Percentiles rank a stretch among this genome's conserved stretches.
These are phyloP conservation scores for Saitozyma sp. DNA, from an alignment of 768 basidiomycete species.

Conservation along the genomic window DNA sequence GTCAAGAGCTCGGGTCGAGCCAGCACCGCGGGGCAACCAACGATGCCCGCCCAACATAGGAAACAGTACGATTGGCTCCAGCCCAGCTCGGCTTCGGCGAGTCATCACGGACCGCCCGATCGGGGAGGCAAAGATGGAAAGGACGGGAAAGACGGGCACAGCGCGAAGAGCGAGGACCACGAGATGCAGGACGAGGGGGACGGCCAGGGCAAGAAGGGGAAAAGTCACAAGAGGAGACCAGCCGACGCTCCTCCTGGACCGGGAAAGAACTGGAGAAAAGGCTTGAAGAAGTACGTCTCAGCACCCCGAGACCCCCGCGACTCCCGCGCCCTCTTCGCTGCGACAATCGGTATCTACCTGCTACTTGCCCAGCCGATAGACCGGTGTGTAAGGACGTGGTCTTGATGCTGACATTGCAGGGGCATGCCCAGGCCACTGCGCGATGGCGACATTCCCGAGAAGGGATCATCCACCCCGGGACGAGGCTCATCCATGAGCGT, in stretches of 20 bases:
- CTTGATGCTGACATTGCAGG: neutral
- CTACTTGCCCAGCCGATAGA: too few species aligned
- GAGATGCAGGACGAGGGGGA: constrained; percentile 3
- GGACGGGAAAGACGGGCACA: neutral
- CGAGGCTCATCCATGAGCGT: constrained; percentile 12
- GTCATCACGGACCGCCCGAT: constrained; percentile 38
- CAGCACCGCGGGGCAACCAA: neutral
- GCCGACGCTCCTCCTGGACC: constrained; percentile 25
- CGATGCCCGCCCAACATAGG: constrained; percentile 18
- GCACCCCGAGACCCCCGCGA: neutral
- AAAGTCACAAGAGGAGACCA: constrained; percentile 33
- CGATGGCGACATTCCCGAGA: constrained; percentile 19
- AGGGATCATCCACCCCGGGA: constrained; percentile 17
- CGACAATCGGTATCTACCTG: too few species aligned
- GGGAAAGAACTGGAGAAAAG: constrained; percentile 35
- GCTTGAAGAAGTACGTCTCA: constrained; percentile 39
- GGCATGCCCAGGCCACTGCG: neutral
- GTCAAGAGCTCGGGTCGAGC: neutral
- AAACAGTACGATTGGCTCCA: constrained; percentile 44
- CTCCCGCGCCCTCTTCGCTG: too few species aligned
- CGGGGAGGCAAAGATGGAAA: constrained; percentile 1
- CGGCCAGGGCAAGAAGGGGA: constrained; percentile 8
- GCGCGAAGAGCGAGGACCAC: neutral
- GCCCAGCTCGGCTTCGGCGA: constrained; percentile 32
- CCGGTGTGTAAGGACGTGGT: too few species aligned